These are phyloP conservation scores for Wickerhamiella spandovensis DNA, from an alignment of 805 yeast species.

Conservation along the genomic window DNA sequence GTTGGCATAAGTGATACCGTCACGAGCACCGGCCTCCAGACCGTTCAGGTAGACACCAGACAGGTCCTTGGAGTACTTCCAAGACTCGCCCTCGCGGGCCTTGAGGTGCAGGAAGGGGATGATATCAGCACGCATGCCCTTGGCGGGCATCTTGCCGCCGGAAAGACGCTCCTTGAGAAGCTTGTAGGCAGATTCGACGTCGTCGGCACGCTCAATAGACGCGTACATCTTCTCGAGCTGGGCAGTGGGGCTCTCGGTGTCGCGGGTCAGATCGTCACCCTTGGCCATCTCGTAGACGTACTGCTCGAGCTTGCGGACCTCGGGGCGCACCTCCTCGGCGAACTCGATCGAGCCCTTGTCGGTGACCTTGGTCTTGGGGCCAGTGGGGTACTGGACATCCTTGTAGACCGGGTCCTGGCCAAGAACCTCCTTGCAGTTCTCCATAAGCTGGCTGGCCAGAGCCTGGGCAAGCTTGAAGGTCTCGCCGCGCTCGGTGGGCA, in stretches of 20 bases:
- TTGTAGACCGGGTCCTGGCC: slow-evolving; percentile 82
- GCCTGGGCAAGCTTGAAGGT: slow-evolving; percentile 82
- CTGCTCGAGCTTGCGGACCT: slow-evolving; percentile 88
- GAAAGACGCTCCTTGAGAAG: slow-evolving; percentile 16
- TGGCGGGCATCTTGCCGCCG: slow-evolving; percentile 6
- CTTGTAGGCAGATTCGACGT: slow-evolving; percentile 17
- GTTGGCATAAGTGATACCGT: slow-evolving; percentile 81
- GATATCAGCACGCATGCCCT: slow-evolving; percentile 39
- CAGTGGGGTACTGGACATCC: slow-evolving; percentile 88
- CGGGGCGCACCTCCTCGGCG: slow-evolving; percentile 74
- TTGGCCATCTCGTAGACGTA: slow-evolving; percentile 93
- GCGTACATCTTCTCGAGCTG: slow-evolving; percentile 23
- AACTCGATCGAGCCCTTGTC: slow-evolving; percentile 77
- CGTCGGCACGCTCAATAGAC: slow-evolving; percentile 11
- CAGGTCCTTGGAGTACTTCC: slow-evolving; percentile 73
- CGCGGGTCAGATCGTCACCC: slow-evolving; percentile 61
- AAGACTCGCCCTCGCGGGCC: slow-evolving; percentile 57
- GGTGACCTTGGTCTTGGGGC: slow-evolving; percentile 83
- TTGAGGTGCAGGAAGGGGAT: slow-evolving; percentile 91
- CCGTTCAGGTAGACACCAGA: slow-evolving; percentile 77
- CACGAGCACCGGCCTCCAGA: slow-evolving; percentile 84
- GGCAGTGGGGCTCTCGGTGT: slow-evolving; percentile 37
- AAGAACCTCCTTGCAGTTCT: slow-evolving; percentile 80
- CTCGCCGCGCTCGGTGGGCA: slow-evolving; percentile 77
- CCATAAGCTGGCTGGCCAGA: slow-evolving; percentile 86